Evolutionary conservation across 768 basidiomycete species (phyloP).

Genomic region (Hirschioporus abietinus): DNA sequence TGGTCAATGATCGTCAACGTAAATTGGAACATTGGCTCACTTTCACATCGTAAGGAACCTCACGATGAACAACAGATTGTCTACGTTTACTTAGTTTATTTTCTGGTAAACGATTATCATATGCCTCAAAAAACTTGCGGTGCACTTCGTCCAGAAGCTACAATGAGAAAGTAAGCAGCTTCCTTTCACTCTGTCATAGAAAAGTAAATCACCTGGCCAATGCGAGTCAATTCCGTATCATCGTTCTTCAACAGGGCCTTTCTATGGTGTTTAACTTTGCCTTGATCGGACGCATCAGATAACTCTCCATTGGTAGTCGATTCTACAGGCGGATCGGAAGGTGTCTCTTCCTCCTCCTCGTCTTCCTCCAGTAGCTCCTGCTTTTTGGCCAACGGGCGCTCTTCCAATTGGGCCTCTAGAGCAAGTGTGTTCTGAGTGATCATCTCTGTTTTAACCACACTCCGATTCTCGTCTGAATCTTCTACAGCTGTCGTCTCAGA

Average conservation of each 20-base stretch:
- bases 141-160: conserved; percentile 86
- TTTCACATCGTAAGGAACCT: conserved; percentile 27
- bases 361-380: conserved; percentile 70
- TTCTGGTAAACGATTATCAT: conserved; percentile 38
- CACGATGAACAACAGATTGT: conserved; percentile 14
- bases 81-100: conserved; percentile 25
- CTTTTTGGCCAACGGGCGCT: conserved; percentile 81
- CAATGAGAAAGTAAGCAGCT: conserved; percentile 2
- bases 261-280: conserved; percentile 33
- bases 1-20: conserved; percentile 6
- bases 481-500: conserved; percentile 12
- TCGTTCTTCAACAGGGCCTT: conserved; percentile 85
- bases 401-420: conserved; percentile 80
- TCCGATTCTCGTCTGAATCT: conserved; percentile 35
- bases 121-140: conserved; percentile 63
- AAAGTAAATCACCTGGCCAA: conserved; percentile 55
- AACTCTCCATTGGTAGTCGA: conserved; percentile 7
- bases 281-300: conserved; percentile 1
- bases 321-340: not conserved
- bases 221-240: conserved; percentile 73
- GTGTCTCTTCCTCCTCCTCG: conserved; percentile 19
- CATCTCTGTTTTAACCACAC: conserved; percentile 45
- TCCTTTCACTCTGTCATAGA: not conserved
- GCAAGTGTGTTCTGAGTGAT: conserved; percentile 67
- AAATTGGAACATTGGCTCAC: conserved; percentile 73